Base-by-base conservation (phyloP, 805 yeast species). In the Torulaspora delbrueckii region DNA sequence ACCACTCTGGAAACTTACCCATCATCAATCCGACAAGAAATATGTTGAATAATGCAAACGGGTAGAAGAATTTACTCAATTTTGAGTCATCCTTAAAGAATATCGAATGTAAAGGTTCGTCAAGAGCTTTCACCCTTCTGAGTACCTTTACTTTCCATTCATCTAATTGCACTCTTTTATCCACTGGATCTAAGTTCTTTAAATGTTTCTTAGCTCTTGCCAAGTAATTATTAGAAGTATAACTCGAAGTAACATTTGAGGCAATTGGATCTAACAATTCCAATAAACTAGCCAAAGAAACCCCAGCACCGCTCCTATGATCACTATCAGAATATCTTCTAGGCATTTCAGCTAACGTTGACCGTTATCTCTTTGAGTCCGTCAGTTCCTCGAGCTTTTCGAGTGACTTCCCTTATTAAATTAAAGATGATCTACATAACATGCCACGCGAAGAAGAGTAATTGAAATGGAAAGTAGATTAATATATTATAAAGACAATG, bases 41-140 rank as follows among this genome's bases (percentile, higher is more conserved):
- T 6, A 91, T 77, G 43, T 78, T 66, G 46, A 80, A 77, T 32
- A 88, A 71, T 0, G 95, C 81, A 34, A 79, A 64, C 0, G 96
- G 81, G 62, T 88, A 93, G 60, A 88, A 88, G 19, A 81, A 54
- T 62, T 91, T 91, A 59, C 91, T 96, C 6, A 84, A 74, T 24
- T 65, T 72, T 0, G 81, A 73, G 24, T 76, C 74, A 35, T 68
- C 53, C 22, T 59, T 58, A 40, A 63, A 60, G 45, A 63, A 62
- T 55, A 76, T 46, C 6, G 57, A 41, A 38, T 61, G 57, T 25
- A 63, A 43, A 4, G 65, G 59, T 27, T 42, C 42, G 44, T 63
- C 67, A 8, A 61, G 42, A 8, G 55, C 45, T 45, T 56, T 62
- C 9, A 62, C 50, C 30, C 60, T 50, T 8, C 43, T 43, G 8